These are phyloP conservation scores for Dictyostelium capitatum DNA, from an alignment of 78 protist genomes.

Conservation along the genomic window DNA sequence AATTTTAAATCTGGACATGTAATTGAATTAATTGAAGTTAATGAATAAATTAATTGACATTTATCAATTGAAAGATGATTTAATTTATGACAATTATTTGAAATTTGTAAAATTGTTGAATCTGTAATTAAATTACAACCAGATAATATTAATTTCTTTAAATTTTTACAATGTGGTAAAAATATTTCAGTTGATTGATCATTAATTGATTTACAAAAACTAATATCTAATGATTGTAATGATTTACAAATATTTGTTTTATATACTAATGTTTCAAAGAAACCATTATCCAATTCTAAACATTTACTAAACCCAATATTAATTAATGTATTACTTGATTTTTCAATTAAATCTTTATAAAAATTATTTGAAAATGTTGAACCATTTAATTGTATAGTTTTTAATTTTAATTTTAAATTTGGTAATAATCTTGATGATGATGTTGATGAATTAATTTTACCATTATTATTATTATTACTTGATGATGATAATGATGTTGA, in stretches of 20 bases:
- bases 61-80: not conserved
- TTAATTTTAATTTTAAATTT: not conserved
- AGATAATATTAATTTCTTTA: constrained; percentile 18
- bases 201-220: constrained; percentile 36
- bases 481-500: too few species aligned
- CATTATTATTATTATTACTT: not conserved
- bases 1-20: constrained; percentile 5
- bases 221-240: constrained; percentile 3
- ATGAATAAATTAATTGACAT: constrained; percentile 49
- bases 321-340: not conserved
- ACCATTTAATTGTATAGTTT: not conserved
- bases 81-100: constrained; percentile 4
- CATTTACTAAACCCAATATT: constrained; percentile 2
- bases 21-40: not conserved
- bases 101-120: not conserved
- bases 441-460: not conserved
- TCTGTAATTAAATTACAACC: constrained; percentile 61
- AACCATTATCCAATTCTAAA: not conserved
- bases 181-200: constrained; percentile 23
- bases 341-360: not conserved
- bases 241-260: not conserved
- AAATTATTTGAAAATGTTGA: not conserved
- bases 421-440: not conserved
- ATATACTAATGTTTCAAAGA: not conserved
- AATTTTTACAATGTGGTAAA: not conserved